Conservation (phyloP, 306 rosid species). For the Vigna trinervia region DNA sequence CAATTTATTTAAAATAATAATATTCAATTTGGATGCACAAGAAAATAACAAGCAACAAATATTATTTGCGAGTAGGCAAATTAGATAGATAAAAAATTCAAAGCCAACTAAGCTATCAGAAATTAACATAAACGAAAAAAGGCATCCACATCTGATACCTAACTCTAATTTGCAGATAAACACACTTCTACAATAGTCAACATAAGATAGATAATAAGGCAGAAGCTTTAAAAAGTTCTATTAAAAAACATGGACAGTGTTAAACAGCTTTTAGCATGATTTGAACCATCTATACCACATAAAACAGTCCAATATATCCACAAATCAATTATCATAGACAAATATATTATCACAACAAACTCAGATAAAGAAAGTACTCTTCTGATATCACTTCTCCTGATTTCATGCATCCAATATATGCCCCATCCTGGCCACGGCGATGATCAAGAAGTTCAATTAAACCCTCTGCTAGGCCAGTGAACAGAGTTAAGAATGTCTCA, state of each 20-base stretch:
- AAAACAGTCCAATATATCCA: slow-evolving; percentile 3
- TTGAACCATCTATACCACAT: slow-evolving; percentile 25
- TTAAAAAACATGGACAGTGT: slow-evolving; percentile 29
- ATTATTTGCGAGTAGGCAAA: slow-evolving; percentile 2
- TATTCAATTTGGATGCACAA: slow-evolving; percentile 14
- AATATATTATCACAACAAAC: slow-evolving; percentile 35
- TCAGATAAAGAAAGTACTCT: slow-evolving; percentile 62
- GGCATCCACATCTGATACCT: slow-evolving; percentile 31
- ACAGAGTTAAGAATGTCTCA: slow-evolving; percentile 38
- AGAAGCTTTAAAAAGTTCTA: slow-evolving; percentile 16
- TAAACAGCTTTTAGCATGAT: slow-evolving; percentile 16
- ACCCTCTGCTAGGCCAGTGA: slow-evolving; percentile 70
- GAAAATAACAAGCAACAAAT: slow-evolving; percentile 33
- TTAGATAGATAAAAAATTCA: background rate
- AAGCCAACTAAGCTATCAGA: background rate
- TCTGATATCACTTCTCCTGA: slow-evolving; percentile 95
- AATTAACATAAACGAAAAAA: slow-evolving; percentile 24
- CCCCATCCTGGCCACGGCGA: slow-evolving; percentile 87
- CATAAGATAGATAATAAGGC: slow-evolving; percentile 10
- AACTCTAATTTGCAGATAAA: slow-evolving; percentile 12
- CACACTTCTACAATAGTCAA: background rate
- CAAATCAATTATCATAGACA: slow-evolving; percentile 4
- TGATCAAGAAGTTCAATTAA: slow-evolving; percentile 88
- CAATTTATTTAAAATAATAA: slow-evolving; percentile 3
- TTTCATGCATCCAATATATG: slow-evolving; percentile 98